These are phyloP conservation scores for Eucalyptus cloeziana DNA, from an alignment of 345 rosid genomes.

Conservation along the genomic window DNA sequence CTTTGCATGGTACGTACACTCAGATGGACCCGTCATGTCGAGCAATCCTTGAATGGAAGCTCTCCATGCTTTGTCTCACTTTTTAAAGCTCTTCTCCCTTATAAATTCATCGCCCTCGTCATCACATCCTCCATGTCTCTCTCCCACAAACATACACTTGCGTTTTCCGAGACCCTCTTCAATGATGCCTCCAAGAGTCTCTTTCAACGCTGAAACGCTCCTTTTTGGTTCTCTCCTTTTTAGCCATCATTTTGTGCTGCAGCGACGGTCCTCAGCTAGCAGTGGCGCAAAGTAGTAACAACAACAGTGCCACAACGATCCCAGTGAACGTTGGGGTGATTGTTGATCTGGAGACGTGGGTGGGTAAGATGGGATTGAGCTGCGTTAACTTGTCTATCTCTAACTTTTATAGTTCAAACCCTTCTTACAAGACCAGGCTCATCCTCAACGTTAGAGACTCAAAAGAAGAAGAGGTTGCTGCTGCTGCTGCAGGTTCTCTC, in stretches of 20 bases:
- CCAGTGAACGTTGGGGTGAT: background rate
- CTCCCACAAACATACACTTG: background rate
- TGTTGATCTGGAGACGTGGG: background rate
- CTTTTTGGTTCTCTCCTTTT: background rate
- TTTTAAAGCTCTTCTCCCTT: background rate
- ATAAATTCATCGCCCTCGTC: background rate
- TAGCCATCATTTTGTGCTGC: background rate
- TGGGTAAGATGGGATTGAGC: background rate
- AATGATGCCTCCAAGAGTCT: background rate
- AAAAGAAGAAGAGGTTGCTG: no score
- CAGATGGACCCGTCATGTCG: background rate
- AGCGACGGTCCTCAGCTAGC: background rate
- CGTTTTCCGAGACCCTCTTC: background rate
- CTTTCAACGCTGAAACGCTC: background rate
- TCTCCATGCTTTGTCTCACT: background rate
- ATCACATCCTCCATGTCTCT: background rate
- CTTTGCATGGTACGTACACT: accelerated
- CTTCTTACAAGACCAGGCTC: no score
- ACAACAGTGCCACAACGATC: background rate
- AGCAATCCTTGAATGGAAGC: background rate
- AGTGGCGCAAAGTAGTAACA: background rate
- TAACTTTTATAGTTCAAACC: no score
- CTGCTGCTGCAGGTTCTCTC: no score
- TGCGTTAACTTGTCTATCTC: background rate
- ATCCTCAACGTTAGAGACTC: no score